A percentile compares a stretch with the other conserved stretches of the same genome.
Conservation (phyloP, 1,284 basidiomycete species). For the Filobasidium uniguttulatum region DNA sequence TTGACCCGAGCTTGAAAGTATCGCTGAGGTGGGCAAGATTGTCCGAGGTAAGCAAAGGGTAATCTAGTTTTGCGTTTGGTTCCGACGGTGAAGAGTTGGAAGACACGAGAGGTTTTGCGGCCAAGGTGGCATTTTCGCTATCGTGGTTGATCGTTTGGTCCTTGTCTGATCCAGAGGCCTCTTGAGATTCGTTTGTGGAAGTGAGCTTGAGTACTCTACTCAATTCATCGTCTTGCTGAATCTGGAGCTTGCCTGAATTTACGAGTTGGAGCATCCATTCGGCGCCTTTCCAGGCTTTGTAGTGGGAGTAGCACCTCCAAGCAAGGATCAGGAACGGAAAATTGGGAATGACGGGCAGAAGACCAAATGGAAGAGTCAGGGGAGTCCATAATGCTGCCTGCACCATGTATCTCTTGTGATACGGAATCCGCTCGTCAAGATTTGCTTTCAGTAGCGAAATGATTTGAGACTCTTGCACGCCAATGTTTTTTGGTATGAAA, state of each 20-base stretch:
- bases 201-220: not conserved
- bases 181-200: not conserved
- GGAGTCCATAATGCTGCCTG: slow-evolving; percentile 25
- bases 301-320: slow-evolving; percentile 40
- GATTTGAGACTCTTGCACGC: slow-evolving; percentile 1
- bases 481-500: slow-evolving; percentile 19
- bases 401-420: slow-evolving; percentile 31
- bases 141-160: slow-evolving; percentile 1
- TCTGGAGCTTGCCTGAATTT: slow-evolving; percentile 1
- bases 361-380: slow-evolving; percentile 36
- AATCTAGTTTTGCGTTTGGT: slow-evolving; percentile 9
- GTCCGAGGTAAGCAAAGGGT: slow-evolving; percentile 15
- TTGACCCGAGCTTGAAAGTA: slow-evolving; percentile 28
- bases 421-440: slow-evolving; percentile 29
- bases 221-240: slow-evolving; percentile 1
- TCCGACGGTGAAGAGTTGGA: slow-evolving; percentile 18
- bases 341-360: slow-evolving; percentile 40
- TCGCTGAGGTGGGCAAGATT: slow-evolving; percentile 28
- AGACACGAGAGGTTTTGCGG: slow-evolving; percentile 3
- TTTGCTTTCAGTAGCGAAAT: slow-evolving; percentile 20
- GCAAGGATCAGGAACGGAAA: slow-evolving; percentile 40
- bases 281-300: slow-evolving; percentile 36
- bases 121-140: slow-evolving; percentile 1
- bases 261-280: slow-evolving; percentile 28
- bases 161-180: not conserved